Evolutionary conservation across 805 yeast genomes (phyloP).

Genomic region (Pichia gijzeniarum): DNA sequence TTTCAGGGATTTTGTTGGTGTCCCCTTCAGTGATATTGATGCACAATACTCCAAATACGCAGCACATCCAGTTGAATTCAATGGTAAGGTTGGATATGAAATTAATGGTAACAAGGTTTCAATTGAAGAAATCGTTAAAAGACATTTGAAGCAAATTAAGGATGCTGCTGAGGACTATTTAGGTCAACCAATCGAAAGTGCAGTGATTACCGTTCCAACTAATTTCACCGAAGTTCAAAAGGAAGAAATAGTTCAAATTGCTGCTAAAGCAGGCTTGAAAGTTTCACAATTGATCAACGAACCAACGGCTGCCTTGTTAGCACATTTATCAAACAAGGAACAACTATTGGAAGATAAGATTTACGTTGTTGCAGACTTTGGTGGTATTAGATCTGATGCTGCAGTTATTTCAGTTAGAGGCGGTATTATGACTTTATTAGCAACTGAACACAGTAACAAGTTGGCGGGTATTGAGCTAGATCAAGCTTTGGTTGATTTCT

Average conservation of each 20-base stretch:
- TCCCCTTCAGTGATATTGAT: slow-evolving; percentile 62
- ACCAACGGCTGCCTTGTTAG: slow-evolving; percentile 85
- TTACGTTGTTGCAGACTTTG: slow-evolving; percentile 91
- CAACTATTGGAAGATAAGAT: slow-evolving; percentile 57
- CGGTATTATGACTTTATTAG: slow-evolving; percentile 82
- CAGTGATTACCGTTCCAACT: slow-evolving; percentile 86
- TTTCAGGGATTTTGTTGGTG: slow-evolving; percentile 91
- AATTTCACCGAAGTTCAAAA: slow-evolving; percentile 74
- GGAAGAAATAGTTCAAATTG: slow-evolving; percentile 50
- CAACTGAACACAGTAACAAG: slow-evolving; percentile 74
- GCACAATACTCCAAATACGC: slow-evolving; percentile 55
- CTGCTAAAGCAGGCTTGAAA: slow-evolving; percentile 66
- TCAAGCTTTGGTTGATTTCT: slow-evolving; percentile 67
- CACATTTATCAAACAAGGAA: slow-evolving; percentile 57
- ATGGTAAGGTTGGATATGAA: slow-evolving; percentile 65
- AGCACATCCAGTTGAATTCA: slow-evolving; percentile 57
- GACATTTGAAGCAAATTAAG: slow-evolving; percentile 79
- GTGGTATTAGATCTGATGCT: slow-evolving; percentile 93
- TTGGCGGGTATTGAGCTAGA: slow-evolving; percentile 90
- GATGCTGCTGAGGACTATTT: slow-evolving; percentile 89
- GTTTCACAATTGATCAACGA: slow-evolving; percentile 87
- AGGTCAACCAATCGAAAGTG: slow-evolving; percentile 74
- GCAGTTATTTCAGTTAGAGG: slow-evolving; percentile 92
- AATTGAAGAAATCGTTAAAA: slow-evolving; percentile 71
- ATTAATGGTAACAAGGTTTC: slow-evolving; percentile 52